phyloP scores from a whole-genome alignment of 768 basidiomycete genomes.

The Lactifluus volemus region DNA sequence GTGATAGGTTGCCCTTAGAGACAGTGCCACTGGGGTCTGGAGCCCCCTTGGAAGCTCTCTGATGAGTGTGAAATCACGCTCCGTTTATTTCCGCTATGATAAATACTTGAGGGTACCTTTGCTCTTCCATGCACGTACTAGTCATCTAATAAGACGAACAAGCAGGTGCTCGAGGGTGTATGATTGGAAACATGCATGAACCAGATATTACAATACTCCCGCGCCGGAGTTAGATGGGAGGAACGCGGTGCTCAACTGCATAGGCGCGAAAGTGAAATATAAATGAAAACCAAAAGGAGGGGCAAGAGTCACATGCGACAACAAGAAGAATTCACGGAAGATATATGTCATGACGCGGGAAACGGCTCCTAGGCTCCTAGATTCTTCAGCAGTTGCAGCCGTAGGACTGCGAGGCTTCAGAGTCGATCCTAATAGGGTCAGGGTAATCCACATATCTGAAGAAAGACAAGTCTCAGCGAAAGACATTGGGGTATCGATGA shows the following conservation, averaged over 20 bases:
- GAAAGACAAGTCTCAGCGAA: slow-evolving; percentile 16
- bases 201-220: slow-evolving; percentile 13
- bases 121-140: not conserved
- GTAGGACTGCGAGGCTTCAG: slow-evolving; percentile 84
- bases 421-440: slow-evolving; percentile 95
- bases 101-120: not conserved
- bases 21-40: not conserved
- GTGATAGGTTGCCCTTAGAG: not conserved
- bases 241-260: slow-evolving; percentile 3
- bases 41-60: not conserved
- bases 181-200: slow-evolving; percentile 10
- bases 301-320: slow-evolving; percentile 1
- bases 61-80: not conserved
- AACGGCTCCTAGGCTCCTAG: not conserved
- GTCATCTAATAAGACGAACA: not conserved
- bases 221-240: slow-evolving; percentile 9
- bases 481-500: slow-evolving; percentile 15
- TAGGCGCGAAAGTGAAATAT: slow-evolving; percentile 15
- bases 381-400: slow-evolving; percentile 75
- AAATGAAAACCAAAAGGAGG: slow-evolving; percentile 14
- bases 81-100: not conserved
- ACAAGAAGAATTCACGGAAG: not conserved
- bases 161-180: not conserved
- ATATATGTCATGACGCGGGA: not conserved
- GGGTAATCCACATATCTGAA: slow-evolving; percentile 95